A percentile compares a stretch with the other conserved stretches of the same genome.
Conservation (phyloP, 768 basidiomycete species). For the Serendipita indica region DNA sequence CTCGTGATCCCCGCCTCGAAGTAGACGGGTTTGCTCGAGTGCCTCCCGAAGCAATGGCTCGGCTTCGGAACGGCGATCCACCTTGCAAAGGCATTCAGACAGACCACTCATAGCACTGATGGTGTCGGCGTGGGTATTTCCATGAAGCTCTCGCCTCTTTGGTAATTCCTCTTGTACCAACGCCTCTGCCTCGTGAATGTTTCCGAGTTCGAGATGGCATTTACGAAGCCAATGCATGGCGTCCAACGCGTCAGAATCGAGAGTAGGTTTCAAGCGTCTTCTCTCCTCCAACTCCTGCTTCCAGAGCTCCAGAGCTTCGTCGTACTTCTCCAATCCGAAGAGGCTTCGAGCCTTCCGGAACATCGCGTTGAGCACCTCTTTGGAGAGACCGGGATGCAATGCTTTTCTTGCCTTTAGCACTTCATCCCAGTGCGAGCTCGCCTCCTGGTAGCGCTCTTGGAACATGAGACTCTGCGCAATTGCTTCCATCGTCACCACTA, state of each 20-base stretch:
- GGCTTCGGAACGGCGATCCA: neutral
- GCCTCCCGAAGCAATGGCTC: neutral
- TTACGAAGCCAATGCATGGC: neutral
- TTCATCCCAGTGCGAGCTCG: neutral
- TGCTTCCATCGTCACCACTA: too few relatives aligned
- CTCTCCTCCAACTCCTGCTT: neutral
- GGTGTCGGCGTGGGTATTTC: neutral
- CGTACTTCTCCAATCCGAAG: neutral
- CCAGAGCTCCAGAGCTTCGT: neutral
- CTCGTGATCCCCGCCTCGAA: neutral
- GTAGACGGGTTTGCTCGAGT: neutral
- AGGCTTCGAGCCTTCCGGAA: neutral
- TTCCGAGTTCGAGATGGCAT: neutral
- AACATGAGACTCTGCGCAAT: too few relatives aligned
- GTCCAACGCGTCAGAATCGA: neutral
- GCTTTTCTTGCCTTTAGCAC: neutral
- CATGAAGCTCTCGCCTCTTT: neutral
- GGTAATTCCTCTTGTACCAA: neutral
- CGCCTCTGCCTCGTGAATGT: neutral
- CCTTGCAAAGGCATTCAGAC: neutral
- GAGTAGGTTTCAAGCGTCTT: neutral
- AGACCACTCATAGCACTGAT: neutral
- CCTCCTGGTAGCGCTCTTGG: neutral
- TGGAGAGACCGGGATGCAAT: neutral
- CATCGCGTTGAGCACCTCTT: neutral